phyloP scores from a whole-genome alignment of 23 red algal species.

The Rhodosorus marinus region DNA sequence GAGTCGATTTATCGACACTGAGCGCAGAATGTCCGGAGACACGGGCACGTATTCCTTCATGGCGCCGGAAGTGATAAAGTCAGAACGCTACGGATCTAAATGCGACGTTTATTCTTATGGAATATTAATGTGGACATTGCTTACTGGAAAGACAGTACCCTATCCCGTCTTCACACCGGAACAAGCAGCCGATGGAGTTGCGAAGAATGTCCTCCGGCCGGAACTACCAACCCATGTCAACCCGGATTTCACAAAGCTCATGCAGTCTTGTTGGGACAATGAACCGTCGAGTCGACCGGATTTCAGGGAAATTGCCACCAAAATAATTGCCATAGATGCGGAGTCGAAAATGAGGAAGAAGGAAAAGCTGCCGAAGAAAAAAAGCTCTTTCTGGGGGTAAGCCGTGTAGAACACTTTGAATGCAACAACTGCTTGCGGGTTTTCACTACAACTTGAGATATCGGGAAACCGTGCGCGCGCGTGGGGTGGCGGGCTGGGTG shows the following conservation, averaged over 20 bases:
- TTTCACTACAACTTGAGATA: too few relatives aligned
- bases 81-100: conserved; percentile 5
- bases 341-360: too few relatives aligned
- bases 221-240: neutral
- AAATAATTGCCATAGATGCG: too few relatives aligned
- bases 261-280: neutral
- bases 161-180: neutral
- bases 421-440: too few relatives aligned
- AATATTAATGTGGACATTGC: conserved; percentile 17
- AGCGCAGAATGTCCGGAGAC: conserved; percentile 16
- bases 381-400: too few relatives aligned
- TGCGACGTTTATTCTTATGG: conserved; percentile 32
- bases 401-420: too few relatives aligned
- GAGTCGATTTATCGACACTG: conserved; percentile 1
- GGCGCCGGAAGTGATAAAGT: conserved; percentile 25
- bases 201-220: neutral
- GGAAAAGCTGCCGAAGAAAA: too few relatives aligned
- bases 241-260: neutral
- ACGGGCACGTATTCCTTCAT: conserved; percentile 37
- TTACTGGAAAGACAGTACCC: neutral
- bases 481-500: too few relatives aligned
- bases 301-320: too few relatives aligned
- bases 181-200: neutral
- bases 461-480: too few relatives aligned
- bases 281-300: neutral